Evolutionary conservation across 2,329 filamentous ascomycete species (phyloP), one percentile per base, ranked within the genome.

Genomic region (Didymella pomorum): DNA sequence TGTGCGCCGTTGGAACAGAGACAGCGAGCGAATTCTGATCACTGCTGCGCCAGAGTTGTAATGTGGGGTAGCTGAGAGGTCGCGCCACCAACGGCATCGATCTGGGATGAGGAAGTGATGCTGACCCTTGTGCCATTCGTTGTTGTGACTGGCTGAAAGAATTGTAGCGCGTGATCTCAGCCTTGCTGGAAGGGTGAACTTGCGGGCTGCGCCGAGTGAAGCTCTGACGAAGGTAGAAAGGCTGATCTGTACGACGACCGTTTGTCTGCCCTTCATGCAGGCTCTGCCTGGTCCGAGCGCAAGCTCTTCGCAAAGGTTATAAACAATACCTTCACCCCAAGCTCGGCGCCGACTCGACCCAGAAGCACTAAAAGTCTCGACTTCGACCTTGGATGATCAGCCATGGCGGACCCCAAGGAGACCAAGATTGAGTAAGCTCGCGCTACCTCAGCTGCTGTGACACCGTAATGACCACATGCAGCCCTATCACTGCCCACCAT

Each of bases 391-490:
- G 45, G 16, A 16, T 8, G 25, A 49, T 47, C 57, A 52, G 58
- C 48, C 31, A 63, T 66, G 52, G 51, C 65, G 21, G 62, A 66
- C 20, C 18, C 39, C 29, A 64, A 66, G 25, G 64, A 66, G 12
- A 61, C 45, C 21, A 65, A 66, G 48, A 62, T 59, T 25, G 53
- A 63, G 66, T 69, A 60, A 63, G 63, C 21, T 31, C 29, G 42
- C 35, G 18, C 28, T 16, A 7, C 3, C 41, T 9, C 7, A 45
- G 10, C 12, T 25, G 18, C 25, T 14, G 35, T 25, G 28, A 28
- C 21, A 12, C 11, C n/a, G 10, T 46, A 33, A 29, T 53, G 51
- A 46, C 25, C 14, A 25, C n/a, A n/a, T 7, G 8, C 10, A 53
- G 43, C 18, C 16, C 46, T 26, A 29, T 56, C 20, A 45, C 56